phyloP scores from a whole-genome alignment of 2,329 filamentous ascomycete species.

The Aureobasidium sp. region DNA sequence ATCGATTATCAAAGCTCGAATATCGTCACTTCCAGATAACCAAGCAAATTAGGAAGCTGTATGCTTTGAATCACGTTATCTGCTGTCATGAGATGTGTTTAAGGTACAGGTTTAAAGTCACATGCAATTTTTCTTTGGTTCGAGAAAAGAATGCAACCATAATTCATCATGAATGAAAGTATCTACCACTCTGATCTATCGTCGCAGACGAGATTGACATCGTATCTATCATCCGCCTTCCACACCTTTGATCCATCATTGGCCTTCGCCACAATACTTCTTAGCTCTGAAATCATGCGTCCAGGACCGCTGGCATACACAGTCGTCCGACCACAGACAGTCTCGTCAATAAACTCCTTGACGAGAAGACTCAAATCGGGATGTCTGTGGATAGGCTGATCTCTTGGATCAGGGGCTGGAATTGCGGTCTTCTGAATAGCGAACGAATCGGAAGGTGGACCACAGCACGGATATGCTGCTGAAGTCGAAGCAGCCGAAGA shows the following conservation, averaged over 20 bases:
- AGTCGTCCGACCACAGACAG: slow-evolving; percentile 8
- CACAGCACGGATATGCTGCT: slow-evolving; percentile 1
- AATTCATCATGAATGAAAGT: neutral
- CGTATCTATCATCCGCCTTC: slow-evolving; percentile 11
- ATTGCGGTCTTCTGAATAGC: slow-evolving; percentile 1
- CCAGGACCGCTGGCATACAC: slow-evolving; percentile 16
- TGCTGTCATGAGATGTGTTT: too few relatives aligned
- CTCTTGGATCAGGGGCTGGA: neutral
- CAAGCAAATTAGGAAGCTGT: too few relatives aligned
- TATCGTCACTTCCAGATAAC: neutral
- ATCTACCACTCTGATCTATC: slow-evolving; percentile 17
- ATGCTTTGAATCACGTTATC: too few relatives aligned
- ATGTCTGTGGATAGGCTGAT: slow-evolving; percentile 6
- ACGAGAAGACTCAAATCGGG: slow-evolving; percentile 10
- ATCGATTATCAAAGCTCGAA: neutral
- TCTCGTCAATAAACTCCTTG: slow-evolving; percentile 1
- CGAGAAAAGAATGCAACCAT: too few relatives aligned
- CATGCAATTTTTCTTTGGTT: too few relatives aligned
- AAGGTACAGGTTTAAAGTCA: too few relatives aligned
- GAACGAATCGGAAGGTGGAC: neutral
- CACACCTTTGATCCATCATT: slow-evolving; percentile 15
- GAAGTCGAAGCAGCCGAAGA: neutral
- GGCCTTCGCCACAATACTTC: slow-evolving; percentile 4
- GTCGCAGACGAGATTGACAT: slow-evolving; percentile 15
- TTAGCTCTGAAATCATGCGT: slow-evolving; percentile 14